phyloP scores from a whole-genome alignment of 2,329 filamentous ascomycete genomes.

The Xylariaceae sp. region DNA sequence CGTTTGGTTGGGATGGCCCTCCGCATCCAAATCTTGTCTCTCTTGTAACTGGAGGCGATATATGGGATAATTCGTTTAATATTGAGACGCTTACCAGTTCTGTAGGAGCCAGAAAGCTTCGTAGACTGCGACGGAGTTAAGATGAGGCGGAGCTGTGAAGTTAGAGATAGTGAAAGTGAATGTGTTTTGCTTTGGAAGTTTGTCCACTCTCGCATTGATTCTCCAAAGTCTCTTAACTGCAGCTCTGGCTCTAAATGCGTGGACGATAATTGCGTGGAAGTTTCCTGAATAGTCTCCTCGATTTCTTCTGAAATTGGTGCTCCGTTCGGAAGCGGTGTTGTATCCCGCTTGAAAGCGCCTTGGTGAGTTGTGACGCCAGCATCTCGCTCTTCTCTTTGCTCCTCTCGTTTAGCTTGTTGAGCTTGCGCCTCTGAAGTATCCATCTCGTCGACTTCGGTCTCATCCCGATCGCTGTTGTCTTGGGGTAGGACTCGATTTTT shows the following conservation, averaged over 20 bases:
- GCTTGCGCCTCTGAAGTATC: conserved; percentile 48
- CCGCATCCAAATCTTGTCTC: conserved; percentile 99
- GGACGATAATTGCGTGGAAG: conserved; percentile 69
- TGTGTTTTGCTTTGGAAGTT: conserved; percentile 85
- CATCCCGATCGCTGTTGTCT: conserved; percentile 51
- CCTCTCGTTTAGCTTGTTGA: conserved; percentile 48
- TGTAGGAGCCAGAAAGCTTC: conserved; percentile 94
- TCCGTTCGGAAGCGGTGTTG: conserved; percentile 45
- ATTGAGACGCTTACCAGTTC: conserved; percentile 96
- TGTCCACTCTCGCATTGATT: conserved; percentile 79
- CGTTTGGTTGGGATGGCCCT: conserved; percentile 90
- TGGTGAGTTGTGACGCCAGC: conserved; percentile 65
- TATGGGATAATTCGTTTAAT: conserved; percentile 99
- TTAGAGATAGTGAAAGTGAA: conserved; percentile 83
- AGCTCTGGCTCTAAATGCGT: conserved; percentile 67
- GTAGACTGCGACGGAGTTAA: conserved; percentile 93
- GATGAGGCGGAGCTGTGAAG: conserved; percentile 93
- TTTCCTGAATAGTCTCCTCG: conserved; percentile 55
- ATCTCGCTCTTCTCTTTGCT: conserved; percentile 59
- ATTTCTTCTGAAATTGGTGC: conserved; percentile 51
- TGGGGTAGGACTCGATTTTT: conserved; percentile 59
- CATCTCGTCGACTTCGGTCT: conserved; percentile 55
- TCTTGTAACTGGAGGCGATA: conserved; percentile 97
- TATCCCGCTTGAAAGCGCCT: conserved; percentile 62
- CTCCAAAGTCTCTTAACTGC: conserved; percentile 54